A percentile compares a stretch with the other conserved stretches of the same genome.
Evolutionary conservation across 805 yeast species (phyloP).

Genomic region (Lipomyces anomalus): DNA sequence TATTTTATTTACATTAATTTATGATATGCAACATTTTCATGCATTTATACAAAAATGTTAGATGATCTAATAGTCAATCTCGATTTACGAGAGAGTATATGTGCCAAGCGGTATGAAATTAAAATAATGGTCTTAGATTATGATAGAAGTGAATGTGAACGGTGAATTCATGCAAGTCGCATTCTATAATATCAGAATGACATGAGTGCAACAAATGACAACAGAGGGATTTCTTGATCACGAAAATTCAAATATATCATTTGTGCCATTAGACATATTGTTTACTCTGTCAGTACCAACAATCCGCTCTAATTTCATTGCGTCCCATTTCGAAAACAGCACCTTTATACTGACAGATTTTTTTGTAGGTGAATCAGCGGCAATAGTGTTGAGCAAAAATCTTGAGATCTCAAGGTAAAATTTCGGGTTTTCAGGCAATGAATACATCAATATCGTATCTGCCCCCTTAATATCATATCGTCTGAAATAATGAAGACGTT

Average conservation of each 20-base stretch:
- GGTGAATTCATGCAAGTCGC: too few species aligned
- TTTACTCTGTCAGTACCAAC: slow-evolving; percentile 76
- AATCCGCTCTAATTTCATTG: slow-evolving; percentile 67
- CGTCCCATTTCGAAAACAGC: slow-evolving; percentile 75
- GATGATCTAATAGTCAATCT: too few species aligned
- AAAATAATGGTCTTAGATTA: too few species aligned
- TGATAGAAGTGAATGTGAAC: too few species aligned
- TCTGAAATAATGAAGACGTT: slow-evolving; percentile 87
- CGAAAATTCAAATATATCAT: slow-evolving; percentile 71
- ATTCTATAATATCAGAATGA: too few species aligned
- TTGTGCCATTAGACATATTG: slow-evolving; percentile 58
- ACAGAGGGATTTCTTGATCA: slow-evolving; percentile 28
- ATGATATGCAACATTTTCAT: too few species aligned
- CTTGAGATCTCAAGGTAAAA: slow-evolving; percentile 71
- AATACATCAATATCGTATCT: slow-evolving; percentile 73
- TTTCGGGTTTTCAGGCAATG: slow-evolving; percentile 74
- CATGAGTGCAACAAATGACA: too few species aligned
- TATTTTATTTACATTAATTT: not conserved
- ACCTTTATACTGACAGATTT: slow-evolving; percentile 51
- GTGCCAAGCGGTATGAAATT: too few species aligned
- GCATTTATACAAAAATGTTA: too few species aligned
- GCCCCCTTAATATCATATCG: slow-evolving; percentile 82
- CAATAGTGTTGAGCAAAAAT: slow-evolving; percentile 53
- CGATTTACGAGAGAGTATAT: too few species aligned
- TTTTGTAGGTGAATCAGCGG: slow-evolving; percentile 44